Evolutionary conservation across 2,329 filamentous ascomycete species (phyloP), one percentile per base, ranked within the genome.

Genomic region (Clonostachys chloroleuca): DNA sequence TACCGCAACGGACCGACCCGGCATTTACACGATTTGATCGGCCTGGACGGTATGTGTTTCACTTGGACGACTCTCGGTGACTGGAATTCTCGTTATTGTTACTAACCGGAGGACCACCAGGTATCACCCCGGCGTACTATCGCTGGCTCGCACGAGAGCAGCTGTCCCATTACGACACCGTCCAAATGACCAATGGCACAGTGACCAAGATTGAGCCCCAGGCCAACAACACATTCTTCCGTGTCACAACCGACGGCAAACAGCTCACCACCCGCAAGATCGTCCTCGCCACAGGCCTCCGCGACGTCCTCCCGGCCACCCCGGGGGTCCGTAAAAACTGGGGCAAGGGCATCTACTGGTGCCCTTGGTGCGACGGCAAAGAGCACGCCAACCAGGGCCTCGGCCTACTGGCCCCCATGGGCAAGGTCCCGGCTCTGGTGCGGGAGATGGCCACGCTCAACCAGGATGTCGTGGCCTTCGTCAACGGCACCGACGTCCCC

Each of bases 341-440:
- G 72, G 80, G 78, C 43, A 69, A 76, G 49, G 81, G 81, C 7
- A 74, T 84, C 45, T 84, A 66, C 63, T 84, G 80, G 78, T 84
- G 81, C 47, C 78, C 80, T 0, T 84, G 81, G 81, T 84, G 81
- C 51, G 81, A 84, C 55, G 81, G 81, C 13, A 69, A 76, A 51
- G 81, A 84, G 61, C 79, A 84, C 57, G 75, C 73, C 0, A 78
- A 83, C 55, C 79, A 83, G 51, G 49, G 70, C 1, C 67, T 84
- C 2, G 49, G 80, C 2, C 66, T 84, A 34, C 58, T 85, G 0
- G 73, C 68, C 2, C 51, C 64, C 2, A 59, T 83, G 0, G 54
- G 64, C 2, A 64, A 74, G 30, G 63, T 77, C 0, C 62, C 77
- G 0, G 62, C 62, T 4, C 59, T 69, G 8, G 70, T 78, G 0